These are phyloP conservation scores for Bondarzewia mesenterica DNA, from an alignment of 1,284 basidiomycete species.

Conservation along the genomic window DNA sequence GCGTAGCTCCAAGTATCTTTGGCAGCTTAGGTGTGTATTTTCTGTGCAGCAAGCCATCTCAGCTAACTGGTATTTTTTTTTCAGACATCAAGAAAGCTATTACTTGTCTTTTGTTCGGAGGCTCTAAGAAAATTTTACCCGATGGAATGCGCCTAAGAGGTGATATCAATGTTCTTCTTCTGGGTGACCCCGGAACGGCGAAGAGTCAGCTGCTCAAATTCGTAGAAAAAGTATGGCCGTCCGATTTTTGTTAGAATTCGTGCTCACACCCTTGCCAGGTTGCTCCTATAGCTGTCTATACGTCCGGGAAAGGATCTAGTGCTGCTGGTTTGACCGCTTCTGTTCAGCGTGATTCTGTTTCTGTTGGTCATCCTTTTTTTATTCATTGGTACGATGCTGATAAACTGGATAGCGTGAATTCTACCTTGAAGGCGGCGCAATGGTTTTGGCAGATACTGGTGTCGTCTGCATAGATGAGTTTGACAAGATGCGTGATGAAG, in stretches of 20 bases:
- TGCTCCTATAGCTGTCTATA: slow-evolving; percentile 96
- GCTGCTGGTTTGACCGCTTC: slow-evolving; percentile 98
- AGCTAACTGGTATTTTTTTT: slow-evolving; percentile 4
- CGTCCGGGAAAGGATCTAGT: slow-evolving; percentile 95
- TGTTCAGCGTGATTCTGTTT: slow-evolving; percentile 89
- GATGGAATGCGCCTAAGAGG: slow-evolving; percentile 97
- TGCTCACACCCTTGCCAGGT: slow-evolving; percentile 40
- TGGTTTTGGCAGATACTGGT: slow-evolving; percentile 98
- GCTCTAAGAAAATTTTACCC: slow-evolving; percentile 96
- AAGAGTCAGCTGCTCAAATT: slow-evolving; percentile 98
- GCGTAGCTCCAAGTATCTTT: slow-evolving; percentile 96
- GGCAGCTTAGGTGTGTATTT: slow-evolving; percentile 73
- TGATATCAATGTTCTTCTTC: slow-evolving; percentile 94
- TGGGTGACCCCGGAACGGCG: slow-evolving; percentile 97
- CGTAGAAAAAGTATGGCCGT: slow-evolving; percentile 78
- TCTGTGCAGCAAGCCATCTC: neutral
- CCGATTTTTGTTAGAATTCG: neutral
- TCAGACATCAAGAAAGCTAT: slow-evolving; percentile 98
- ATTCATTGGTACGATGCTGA: neutral
- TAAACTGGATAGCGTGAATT: slow-evolving; percentile 74
- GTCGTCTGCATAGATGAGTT: slow-evolving; percentile 99
- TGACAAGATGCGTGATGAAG: slow-evolving; percentile 99
- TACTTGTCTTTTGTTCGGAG: slow-evolving; percentile 90
- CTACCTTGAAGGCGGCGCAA: slow-evolving; percentile 97
- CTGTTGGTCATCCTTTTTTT: slow-evolving; percentile 46